Evolutionary conservation across 495 filamentous ascomycete species (phyloP).

Genomic region (Aspergillus mulundensis): DNA sequence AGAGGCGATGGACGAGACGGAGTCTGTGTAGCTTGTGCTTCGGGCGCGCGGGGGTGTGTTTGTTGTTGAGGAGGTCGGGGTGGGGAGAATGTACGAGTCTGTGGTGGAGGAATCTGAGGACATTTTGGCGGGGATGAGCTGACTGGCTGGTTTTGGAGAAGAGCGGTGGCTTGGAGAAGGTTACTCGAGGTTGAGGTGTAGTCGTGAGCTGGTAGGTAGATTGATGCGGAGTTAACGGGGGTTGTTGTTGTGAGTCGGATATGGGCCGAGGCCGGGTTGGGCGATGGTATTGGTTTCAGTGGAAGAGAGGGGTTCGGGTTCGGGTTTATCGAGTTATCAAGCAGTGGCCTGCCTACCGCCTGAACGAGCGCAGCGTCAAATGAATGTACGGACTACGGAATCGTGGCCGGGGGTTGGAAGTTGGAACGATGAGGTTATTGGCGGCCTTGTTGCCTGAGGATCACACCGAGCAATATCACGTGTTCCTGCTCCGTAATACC

Average conservation of each 20-base stretch:
- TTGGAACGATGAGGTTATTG: background rate
- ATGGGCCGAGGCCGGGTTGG: background rate
- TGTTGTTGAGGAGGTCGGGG: constrained; percentile 18
- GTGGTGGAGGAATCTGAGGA: constrained; percentile 17
- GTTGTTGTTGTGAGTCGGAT: background rate
- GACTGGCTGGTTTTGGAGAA: background rate
- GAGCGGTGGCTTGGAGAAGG: background rate
- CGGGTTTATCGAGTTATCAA: constrained; percentile 11
- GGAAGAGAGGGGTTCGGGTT: background rate
- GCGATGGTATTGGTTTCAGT: constrained; percentile 6
- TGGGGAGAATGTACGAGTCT: constrained; percentile 42
- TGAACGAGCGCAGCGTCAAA: constrained; percentile 23
- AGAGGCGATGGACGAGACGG: constrained; percentile 69
- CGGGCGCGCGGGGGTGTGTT: background rate
- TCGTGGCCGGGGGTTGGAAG: background rate
- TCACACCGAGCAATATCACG: background rate
- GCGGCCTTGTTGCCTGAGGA: constrained; percentile 3
- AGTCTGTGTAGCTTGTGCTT: constrained; percentile 28
- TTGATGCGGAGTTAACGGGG: background rate
- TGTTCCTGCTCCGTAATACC: constrained; percentile 1
- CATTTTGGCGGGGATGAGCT: background rate
- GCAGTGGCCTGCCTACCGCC: constrained; percentile 43
- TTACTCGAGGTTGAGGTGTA: background rate
- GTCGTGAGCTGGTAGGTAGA: background rate
- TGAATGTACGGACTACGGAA: background rate